These are phyloP conservation scores for Trametes sanguinea DNA, from an alignment of 768 basidiomycete genomes.

Conservation along the genomic window DNA sequence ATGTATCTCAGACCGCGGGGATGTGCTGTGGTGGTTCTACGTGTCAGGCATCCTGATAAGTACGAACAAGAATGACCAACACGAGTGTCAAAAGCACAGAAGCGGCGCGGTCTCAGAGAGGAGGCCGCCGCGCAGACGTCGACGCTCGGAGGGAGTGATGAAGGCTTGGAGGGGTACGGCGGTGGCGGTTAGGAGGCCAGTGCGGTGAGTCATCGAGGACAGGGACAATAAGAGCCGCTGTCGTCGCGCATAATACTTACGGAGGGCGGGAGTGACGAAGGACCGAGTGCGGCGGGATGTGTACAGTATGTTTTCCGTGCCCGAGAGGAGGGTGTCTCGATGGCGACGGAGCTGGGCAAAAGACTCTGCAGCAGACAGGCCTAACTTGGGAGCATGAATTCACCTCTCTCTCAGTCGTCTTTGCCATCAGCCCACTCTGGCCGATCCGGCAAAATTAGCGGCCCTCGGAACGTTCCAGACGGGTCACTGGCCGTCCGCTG, in stretches of 20 bases:
- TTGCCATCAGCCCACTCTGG: background rate
- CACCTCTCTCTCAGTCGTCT: too few relatives aligned
- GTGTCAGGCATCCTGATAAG: too few relatives aligned
- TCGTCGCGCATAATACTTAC: background rate
- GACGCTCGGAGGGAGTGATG: conserved; percentile 7
- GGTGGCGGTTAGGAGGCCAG: conserved; percentile 2
- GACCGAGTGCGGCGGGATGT: background rate
- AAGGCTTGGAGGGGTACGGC: background rate
- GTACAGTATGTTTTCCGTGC: background rate
- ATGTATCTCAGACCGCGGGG: background rate
- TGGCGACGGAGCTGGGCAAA: background rate
- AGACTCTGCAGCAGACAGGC: background rate
- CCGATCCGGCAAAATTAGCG: background rate
- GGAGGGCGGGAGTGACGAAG: background rate
- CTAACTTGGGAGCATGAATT: too few relatives aligned
- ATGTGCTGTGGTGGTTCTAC: too few relatives aligned
- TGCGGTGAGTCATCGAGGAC: background rate
- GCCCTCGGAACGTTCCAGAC: conserved; percentile 8
- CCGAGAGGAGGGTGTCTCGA: background rate
- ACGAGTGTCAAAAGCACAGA: background rate
- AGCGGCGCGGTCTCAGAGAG: conserved; percentile 6
- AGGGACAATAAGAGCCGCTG: background rate
- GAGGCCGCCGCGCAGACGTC: background rate
- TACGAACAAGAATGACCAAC: too few relatives aligned
- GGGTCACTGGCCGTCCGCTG: background rate